These are phyloP conservation scores for Aureobasidium subglaciale DNA, from an alignment of 2,329 filamentous ascomycete genomes.

Conservation along the genomic window DNA sequence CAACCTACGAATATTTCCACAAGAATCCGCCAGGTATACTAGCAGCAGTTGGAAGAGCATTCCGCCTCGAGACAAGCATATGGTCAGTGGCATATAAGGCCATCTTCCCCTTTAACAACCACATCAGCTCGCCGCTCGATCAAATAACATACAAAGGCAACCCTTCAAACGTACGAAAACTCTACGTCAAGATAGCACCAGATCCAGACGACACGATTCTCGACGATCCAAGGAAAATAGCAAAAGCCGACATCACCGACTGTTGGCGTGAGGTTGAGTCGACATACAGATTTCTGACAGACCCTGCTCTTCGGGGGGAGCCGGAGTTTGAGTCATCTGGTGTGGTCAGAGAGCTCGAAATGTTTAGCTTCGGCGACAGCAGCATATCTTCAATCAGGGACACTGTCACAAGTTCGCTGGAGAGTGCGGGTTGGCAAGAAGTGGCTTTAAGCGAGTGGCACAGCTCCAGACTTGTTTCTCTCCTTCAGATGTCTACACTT, in stretches of 20 bases:
- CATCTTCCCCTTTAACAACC: constrained; percentile 59
- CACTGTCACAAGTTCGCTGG: neutral
- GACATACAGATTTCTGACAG: constrained; percentile 9
- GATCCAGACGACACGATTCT: constrained; percentile 33
- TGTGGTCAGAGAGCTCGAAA: neutral
- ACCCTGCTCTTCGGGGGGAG: constrained; percentile 1
- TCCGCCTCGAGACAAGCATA: constrained; percentile 20
- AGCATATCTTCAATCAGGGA: neutral
- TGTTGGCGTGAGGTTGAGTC: constrained; percentile 29
- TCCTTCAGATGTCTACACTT: no score
- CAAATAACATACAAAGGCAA: neutral
- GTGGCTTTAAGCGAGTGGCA: neutral
- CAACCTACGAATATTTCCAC: constrained; percentile 64
- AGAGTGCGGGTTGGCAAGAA: neutral
- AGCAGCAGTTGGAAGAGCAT: constrained; percentile 50
- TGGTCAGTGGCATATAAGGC: constrained; percentile 46
- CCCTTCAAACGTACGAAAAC: constrained; percentile 6
- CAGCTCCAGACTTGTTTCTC: neutral
- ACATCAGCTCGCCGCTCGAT: constrained; percentile 38
- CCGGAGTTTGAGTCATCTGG: neutral
- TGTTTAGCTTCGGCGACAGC: constrained; percentile 1
- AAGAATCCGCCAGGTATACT: constrained; percentile 46
- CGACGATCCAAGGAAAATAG: constrained; percentile 30
- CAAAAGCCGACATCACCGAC: constrained; percentile 36
- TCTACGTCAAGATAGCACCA: constrained; percentile 38